Evolutionary conservation across 495 filamentous ascomycete species (phyloP).

Genomic region (Jackrogersella multiformis): DNA sequence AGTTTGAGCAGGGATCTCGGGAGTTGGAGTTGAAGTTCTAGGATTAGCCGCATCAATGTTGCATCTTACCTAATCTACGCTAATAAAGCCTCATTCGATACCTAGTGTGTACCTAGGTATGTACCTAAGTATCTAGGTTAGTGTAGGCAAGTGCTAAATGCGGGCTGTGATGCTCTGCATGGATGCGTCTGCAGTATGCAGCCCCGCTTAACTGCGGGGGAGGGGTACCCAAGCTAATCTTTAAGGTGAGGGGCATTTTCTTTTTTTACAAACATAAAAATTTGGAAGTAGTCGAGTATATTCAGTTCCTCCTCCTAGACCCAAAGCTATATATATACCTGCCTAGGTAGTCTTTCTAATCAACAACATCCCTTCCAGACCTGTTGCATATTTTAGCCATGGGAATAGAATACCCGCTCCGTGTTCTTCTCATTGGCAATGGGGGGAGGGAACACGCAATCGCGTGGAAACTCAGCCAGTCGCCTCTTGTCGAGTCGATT

Average conservation of each 20-base stretch:
- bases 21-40: no score
- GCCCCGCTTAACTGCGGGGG: slow-evolving; percentile 45
- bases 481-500: slow-evolving; percentile 70
- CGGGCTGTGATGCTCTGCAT: not conserved
- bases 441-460: slow-evolving; percentile 95
- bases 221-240: slow-evolving; percentile 43
- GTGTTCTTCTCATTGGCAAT: slow-evolving; percentile 87
- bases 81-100: no score
- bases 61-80: slow-evolving; percentile 11
- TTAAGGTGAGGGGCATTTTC: slow-evolving; percentile 40
- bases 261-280: slow-evolving; percentile 29
- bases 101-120: no score
- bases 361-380: not conserved
- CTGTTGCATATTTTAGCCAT: slow-evolving; percentile 22
- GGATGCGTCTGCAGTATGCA: not conserved
- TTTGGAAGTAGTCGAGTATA: slow-evolving; percentile 22
- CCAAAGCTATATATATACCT: slow-evolving; percentile 8
- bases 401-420: slow-evolving; percentile 49
- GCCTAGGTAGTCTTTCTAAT: not conserved
- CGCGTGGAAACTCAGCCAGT: slow-evolving; percentile 92
- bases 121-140: not conserved
- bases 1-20: slow-evolving; percentile 6
- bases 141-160: slow-evolving; percentile 4
- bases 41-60: slow-evolving; percentile 31
- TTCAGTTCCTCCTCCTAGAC: slow-evolving; percentile 12